Evolutionary conservation across 345 rosid genomes (phyloP).

Genomic region (Physaria fendleri): DNA sequence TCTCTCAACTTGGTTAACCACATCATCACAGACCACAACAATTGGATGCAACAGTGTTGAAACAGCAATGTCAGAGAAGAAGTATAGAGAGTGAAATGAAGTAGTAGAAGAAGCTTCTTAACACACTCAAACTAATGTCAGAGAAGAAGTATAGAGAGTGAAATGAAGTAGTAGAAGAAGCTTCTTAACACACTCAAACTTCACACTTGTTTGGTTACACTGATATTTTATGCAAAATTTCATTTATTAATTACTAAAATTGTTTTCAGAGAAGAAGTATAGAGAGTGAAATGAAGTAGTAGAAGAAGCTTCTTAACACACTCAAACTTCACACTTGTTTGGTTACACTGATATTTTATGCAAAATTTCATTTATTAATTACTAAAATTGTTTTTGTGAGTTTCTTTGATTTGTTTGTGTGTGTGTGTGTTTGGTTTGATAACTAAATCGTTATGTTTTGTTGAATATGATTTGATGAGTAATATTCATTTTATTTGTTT

Average conservation of each 20-base stretch:
- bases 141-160: too few relatives aligned
- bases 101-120: too few relatives aligned
- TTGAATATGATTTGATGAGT: not conserved
- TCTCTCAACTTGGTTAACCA: conserved; percentile 85
- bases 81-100: too few relatives aligned
- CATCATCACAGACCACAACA: conserved; percentile 32
- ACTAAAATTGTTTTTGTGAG: conserved; percentile 6
- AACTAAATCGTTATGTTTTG: not conserved
- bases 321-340: not conserved
- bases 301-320: too few relatives aligned
- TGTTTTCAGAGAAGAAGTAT: conserved; percentile 38
- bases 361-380: not conserved
- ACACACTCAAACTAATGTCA: conserved; percentile 39
- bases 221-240: not conserved
- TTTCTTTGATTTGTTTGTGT: conserved; percentile 3
- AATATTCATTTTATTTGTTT: too few relatives aligned
- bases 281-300: too few relatives aligned
- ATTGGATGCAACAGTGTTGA: conserved; percentile 17
- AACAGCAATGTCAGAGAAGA: conserved; percentile 30
- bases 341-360: conserved; percentile 1
- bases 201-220: not conserved
- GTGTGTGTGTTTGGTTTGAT: not conserved
- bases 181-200: too few relatives aligned
- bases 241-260: not conserved
- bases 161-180: too few relatives aligned